Evolutionary conservation across 495 filamentous ascomycete genomes (phyloP).

Genomic region (Entonaema liquescens): DNA sequence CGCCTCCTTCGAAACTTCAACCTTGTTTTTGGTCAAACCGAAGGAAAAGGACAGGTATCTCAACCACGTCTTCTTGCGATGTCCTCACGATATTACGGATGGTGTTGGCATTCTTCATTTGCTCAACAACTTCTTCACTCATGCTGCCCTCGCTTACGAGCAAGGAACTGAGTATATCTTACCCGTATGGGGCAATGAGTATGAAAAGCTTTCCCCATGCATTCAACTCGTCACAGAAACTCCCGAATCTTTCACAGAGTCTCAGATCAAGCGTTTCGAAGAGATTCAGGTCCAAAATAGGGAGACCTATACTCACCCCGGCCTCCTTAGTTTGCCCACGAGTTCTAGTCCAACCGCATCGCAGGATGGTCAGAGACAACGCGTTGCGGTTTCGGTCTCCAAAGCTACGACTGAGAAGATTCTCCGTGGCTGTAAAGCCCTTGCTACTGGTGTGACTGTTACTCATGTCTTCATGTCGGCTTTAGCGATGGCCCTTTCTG

Average conservation of each 20-base stretch:
- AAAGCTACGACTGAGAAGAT: slow-evolving; percentile 22
- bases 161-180: slow-evolving; percentile 35
- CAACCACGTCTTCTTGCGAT: slow-evolving; percentile 54
- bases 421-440: slow-evolving; percentile 34
- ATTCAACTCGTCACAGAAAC: slow-evolving; percentile 36
- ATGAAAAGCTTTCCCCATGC: slow-evolving; percentile 28
- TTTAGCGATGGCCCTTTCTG: slow-evolving; percentile 42
- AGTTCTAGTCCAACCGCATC: slow-evolving; percentile 1
- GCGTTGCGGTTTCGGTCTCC: slow-evolving; percentile 26
- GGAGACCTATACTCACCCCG: slow-evolving; percentile 21
- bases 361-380: slow-evolving; percentile 28
- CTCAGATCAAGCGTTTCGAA: slow-evolving; percentile 17
- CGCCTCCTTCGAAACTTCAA: slow-evolving; percentile 48
- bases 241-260: slow-evolving; percentile 19
- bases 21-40: slow-evolving; percentile 50
- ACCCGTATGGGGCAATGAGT: slow-evolving; percentile 22
- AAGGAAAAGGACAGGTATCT: slow-evolving; percentile 8
- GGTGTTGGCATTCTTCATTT: slow-evolving; percentile 58
- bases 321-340: slow-evolving; percentile 21
- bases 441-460: slow-evolving; percentile 38
- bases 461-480: slow-evolving; percentile 50
- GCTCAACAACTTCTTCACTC: slow-evolving; percentile 39
- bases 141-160: slow-evolving; percentile 28
- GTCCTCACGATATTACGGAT: slow-evolving; percentile 59
- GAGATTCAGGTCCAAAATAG: slow-evolving; percentile 28